Conservation (phyloP, 169 alveolate species). For the Plasmodium gaboni region DNA sequence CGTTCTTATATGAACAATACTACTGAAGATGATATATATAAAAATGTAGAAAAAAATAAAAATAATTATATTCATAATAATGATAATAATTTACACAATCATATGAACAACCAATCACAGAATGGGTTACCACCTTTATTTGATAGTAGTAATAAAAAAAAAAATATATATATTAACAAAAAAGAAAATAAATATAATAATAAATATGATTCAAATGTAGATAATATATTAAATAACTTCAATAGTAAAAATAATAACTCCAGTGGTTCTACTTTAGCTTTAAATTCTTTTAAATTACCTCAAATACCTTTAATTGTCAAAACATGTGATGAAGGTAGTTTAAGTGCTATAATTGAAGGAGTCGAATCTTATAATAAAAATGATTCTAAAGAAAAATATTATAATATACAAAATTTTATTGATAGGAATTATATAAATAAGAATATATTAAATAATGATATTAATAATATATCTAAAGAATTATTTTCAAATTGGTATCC, state of each 20-base stretch:
- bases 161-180: neutral
- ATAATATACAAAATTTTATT: slow-evolving; percentile 64
- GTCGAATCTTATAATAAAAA: slow-evolving; percentile 78
- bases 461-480: slow-evolving; percentile 11
- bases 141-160: neutral
- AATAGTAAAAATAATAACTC: neutral
- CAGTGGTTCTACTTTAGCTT: no score
- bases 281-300: slow-evolving; percentile 13
- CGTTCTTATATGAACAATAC: neutral
- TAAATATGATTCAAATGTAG: neutral
- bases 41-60: no score
- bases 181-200: neutral
- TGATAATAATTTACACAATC: no score
- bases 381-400: slow-evolving; percentile 51
- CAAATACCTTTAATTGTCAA: slow-evolving; percentile 86
- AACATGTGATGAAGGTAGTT: slow-evolving; percentile 92
- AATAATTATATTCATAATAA: no score
- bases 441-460: slow-evolving; percentile 53
- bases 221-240: neutral
- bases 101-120: neutral
- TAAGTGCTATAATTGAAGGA: slow-evolving; percentile 90
- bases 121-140: neutral
- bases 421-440: slow-evolving; percentile 58
- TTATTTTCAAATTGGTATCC: slow-evolving; percentile 78
- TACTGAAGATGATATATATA: no score